Base-by-base conservation (phyloP, 352 stramenopile genomes). In the Phytopythium delawarense region DNA sequence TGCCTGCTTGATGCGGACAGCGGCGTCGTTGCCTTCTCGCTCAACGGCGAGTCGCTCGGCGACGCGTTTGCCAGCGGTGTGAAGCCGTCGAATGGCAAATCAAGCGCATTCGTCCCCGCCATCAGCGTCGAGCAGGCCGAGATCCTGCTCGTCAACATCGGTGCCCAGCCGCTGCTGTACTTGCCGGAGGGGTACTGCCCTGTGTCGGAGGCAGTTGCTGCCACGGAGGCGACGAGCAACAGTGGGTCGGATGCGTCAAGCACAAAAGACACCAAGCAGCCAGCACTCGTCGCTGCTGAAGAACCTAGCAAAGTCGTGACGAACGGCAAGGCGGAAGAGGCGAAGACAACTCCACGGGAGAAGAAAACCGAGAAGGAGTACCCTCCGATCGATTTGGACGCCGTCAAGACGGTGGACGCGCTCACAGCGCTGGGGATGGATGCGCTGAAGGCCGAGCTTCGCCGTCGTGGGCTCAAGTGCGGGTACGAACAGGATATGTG, bases 391-490 rank as follows among this genome's bases (percentile, higher is more conserved):
- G 72, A 93, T 30, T 48, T 94, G 50, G 72, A 74, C 46, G 56
- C 67, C 9, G 95, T 83, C 65, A 81, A 78, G 32, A 78, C 71
- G 15, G 64, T 76, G 7, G 72, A 80, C 8, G 80, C 81, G n/a
- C 78, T 98, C 52, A 80, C 96, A 56, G 77, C 71, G 6, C 72
- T 99, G 7, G 94, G 95, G 16, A 75, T 96, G 32, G 94, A 98
- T 55, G 66, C 63, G 13, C 72, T 99, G 16, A 99, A 99, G 75
- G 70, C 81, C 18, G 91, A 98, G 62, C 79, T 99, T 7, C 77
- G 87, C 69, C 78, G 78, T 40, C 85, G 98, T 34, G 87, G 90
- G 15, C 80, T 99, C 30, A 99, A 99, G 74, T 99, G 96, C 84
- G 97, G 97, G 86, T 95, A 87, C 35, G 79, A 76, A 8, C 4